Conservation (phyloP, 208 protist species). For the Porcisia hertigi region DNA sequence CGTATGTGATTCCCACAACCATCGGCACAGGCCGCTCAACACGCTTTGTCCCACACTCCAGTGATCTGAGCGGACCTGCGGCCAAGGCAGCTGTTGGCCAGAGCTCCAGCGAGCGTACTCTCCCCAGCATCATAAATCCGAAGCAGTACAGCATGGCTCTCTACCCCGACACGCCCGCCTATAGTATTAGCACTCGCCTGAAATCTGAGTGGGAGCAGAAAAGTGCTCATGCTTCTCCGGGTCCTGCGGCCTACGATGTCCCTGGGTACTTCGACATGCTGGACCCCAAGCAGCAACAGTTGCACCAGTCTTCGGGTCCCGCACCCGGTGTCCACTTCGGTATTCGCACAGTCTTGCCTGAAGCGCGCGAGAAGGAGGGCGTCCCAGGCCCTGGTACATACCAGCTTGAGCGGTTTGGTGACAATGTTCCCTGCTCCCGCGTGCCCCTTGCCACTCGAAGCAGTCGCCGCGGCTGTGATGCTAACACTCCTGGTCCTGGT, state of each 20-base stretch:
- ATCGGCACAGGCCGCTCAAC: constrained; percentile 62
- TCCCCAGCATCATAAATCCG: constrained; percentile 13
- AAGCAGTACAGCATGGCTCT: constrained; percentile 82
- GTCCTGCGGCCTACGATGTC: constrained; percentile 54
- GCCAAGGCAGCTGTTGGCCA: not conserved
- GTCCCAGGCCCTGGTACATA: constrained; percentile 47
- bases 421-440: constrained; percentile 34
- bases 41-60: constrained; percentile 33
- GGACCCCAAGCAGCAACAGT: constrained; percentile 9
- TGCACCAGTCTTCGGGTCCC: constrained; percentile 26
- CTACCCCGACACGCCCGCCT: constrained; percentile 59
- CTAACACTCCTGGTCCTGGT: constrained; percentile 42
- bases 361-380: constrained; percentile 23
- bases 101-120: not conserved
- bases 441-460: constrained; percentile 40
- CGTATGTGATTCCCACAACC: constrained; percentile 61
- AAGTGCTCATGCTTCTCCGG: constrained; percentile 22
- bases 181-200: constrained; percentile 62
- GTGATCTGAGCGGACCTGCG: not conserved
- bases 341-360: constrained; percentile 40
- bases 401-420: constrained; percentile 43
- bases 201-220: constrained; percentile 39
- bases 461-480: constrained; percentile 10
- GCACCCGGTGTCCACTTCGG: constrained; percentile 59
- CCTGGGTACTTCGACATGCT: constrained; percentile 51